Base-by-base conservation (phyloP, 257 asterid genomes). In the Fraxinus excelsior region DNA sequence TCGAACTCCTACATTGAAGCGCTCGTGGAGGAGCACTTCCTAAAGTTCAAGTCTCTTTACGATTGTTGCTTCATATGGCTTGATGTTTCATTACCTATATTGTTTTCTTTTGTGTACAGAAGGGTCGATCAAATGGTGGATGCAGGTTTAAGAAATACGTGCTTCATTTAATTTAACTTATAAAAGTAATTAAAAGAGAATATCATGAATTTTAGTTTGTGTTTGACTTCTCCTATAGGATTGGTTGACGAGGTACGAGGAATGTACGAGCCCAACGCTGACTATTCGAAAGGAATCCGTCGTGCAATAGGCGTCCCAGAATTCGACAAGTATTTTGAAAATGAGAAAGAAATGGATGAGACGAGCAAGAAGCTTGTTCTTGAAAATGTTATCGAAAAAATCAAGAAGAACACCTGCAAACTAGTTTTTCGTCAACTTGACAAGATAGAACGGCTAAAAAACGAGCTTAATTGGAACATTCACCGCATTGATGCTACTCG, bases 41-140 rank as follows among this genome's bases (percentile, higher is more conserved):
- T 56, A 9, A 56, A 72, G 34, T 68, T 60, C 19, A 18, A 25
- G 19, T 51, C 75, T 2, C 32, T 18, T 31, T 75, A 80, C 8
- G 64, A 80, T 35, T 71, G 67, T 19, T 75, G 74, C 29, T 80
- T 80, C 21, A 49, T 80, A n/a, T 75, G 74, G 80, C 77, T 80
- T 0, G 77, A 75, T 37, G 65, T 75, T 49, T 13, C 74, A 67
- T 32, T 62, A 26, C 73, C 70, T 26, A 49, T 80, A 19, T 28
- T 70, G 18, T 69, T 62, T 62, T 62, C 77, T 1, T 75, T 70
- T 14, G 26, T 70, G 31, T 31, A 37, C 14, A 42, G 75, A 28
- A 51, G 80, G 35, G 80, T 80, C 14, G 71, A 80, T 21, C 74
- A 71, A 37, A 80, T 80, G 83, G 64, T 75, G 4, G 65, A 80